Evolutionary conservation across 108 stramenopile species (phyloP).

Genomic region (Pseudonitzschia delicatissima): DNA sequence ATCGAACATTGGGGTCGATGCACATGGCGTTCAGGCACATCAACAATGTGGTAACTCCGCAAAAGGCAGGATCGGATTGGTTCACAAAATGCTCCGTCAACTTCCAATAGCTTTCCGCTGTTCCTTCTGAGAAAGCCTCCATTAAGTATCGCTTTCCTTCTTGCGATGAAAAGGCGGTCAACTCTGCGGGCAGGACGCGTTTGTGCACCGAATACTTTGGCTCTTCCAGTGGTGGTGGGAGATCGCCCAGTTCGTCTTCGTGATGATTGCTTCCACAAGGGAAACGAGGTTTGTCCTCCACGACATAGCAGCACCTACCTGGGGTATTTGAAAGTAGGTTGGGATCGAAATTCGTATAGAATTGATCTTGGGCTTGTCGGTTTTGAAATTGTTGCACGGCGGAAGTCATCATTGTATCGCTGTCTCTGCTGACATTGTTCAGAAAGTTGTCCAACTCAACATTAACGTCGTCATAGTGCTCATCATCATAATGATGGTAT

Average conservation of each 20-base stretch:
- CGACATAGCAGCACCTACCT: not conserved
- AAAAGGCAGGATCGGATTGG: slow-evolving; percentile 93
- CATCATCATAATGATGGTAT: not conserved
- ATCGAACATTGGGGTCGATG: slow-evolving; percentile 89
- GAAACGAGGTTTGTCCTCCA: slow-evolving; percentile 9
- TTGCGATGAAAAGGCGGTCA: slow-evolving; percentile 50
- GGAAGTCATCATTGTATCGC: not conserved
- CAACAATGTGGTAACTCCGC: slow-evolving; percentile 88
- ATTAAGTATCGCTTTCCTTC: slow-evolving; percentile 48
- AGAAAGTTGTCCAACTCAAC: slow-evolving; percentile 1
- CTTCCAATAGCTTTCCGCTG: slow-evolving; percentile 69
- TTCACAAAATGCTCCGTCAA: slow-evolving; percentile 89
- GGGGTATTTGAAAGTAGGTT: not conserved
- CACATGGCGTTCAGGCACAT: slow-evolving; percentile 90
- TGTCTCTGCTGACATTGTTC: slow-evolving; percentile 3
- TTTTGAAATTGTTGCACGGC: not conserved
- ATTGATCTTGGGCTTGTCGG: not conserved
- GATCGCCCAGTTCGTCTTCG: slow-evolving; percentile 20
- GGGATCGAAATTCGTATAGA: not conserved
- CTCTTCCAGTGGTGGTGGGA: slow-evolving; percentile 61
- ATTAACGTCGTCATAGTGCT: not conserved
- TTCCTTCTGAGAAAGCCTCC: slow-evolving; percentile 33
- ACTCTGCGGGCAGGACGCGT: slow-evolving; percentile 57
- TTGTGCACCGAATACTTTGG: slow-evolving; percentile 72
- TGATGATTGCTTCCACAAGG: slow-evolving; percentile 27